Evolutionary conservation across 441 rosid genomes (phyloP).

Genomic region (Gossypium trilobum): DNA sequence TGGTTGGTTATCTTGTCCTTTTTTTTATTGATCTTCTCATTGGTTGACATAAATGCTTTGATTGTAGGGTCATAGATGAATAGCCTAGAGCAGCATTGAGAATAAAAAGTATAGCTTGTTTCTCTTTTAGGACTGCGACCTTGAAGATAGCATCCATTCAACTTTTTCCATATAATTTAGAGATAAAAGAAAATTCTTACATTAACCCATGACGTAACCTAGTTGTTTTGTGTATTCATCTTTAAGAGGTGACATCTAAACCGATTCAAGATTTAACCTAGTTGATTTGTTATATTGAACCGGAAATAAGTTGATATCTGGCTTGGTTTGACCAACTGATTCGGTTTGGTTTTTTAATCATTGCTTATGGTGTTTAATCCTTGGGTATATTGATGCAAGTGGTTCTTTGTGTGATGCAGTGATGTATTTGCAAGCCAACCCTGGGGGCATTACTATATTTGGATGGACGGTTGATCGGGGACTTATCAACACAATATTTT

Average conservation of each 20-base stretch:
- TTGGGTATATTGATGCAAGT: not conserved
- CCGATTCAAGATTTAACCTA: too few relatives aligned
- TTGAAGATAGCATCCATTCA: not conserved
- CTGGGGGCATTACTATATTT: conserved; percentile 87
- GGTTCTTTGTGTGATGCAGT: conserved; percentile 34
- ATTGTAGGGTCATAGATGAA: not conserved
- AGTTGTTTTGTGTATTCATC: not conserved
- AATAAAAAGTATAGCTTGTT: not conserved
- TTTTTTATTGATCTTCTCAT: not conserved
- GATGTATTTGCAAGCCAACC: conserved; percentile 69
- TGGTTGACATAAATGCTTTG: not conserved
- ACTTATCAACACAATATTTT: conserved; percentile 74
- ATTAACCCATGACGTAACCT: not conserved
- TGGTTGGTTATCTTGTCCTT: not conserved
- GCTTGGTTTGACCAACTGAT: not conserved
- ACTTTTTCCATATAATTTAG: not conserved
- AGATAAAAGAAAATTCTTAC: not conserved
- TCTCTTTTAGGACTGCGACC: not conserved
- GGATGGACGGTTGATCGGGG: conserved; percentile 83
- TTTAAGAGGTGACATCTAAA: too few relatives aligned
- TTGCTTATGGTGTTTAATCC: not conserved
- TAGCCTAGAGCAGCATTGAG: not conserved
- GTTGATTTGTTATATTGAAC: too few relatives aligned
- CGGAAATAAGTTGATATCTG: not conserved
- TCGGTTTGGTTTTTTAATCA: not conserved